A percentile compares a stretch with the other conserved stretches of the same genome.
Evolutionary conservation across 768 basidiomycete species (phyloP).

Genomic region (Tephrocybe rancida): DNA sequence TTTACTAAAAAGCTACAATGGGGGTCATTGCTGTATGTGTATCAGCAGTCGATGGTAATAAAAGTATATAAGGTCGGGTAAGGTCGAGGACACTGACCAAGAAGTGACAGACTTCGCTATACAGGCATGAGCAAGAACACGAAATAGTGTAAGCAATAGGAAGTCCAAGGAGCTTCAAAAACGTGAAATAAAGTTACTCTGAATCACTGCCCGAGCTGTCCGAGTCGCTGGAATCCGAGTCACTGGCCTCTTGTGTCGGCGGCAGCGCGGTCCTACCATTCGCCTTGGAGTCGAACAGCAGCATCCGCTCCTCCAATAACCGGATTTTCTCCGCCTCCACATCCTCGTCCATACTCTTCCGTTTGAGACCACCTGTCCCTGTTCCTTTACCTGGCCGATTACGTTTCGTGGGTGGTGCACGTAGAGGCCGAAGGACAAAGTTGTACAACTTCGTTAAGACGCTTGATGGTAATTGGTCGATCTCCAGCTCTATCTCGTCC

Average conservation of each 20-base stretch:
- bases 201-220: slow-evolving; percentile 87
- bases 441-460: slow-evolving; percentile 95
- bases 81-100: slow-evolving; percentile 10
- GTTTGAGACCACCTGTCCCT: slow-evolving; percentile 87
- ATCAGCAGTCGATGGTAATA: slow-evolving; percentile 43
- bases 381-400: slow-evolving; percentile 74
- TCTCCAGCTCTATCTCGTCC: slow-evolving; percentile 98
- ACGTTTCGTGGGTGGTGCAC: slow-evolving; percentile 66
- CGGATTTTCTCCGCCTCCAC: slow-evolving; percentile 95
- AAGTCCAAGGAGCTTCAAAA: slow-evolving; percentile 19
- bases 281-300: slow-evolving; percentile 71
- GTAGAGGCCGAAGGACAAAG: slow-evolving; percentile 83
- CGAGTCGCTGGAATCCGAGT: slow-evolving; percentile 78
- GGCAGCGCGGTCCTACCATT: slow-evolving; percentile 38
- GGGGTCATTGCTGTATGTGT: slow-evolving; percentile 25
- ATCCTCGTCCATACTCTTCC: slow-evolving; percentile 97
- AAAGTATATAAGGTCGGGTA: slow-evolving; percentile 32
- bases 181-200: slow-evolving; percentile 51
- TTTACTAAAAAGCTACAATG: slow-evolving; percentile 56
- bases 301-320: slow-evolving; percentile 85
- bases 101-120: slow-evolving; percentile 13
- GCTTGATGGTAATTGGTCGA: slow-evolving; percentile 83
- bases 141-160: slow-evolving; percentile 7
- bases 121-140: slow-evolving; percentile 10
- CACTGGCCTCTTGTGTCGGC: slow-evolving; percentile 57